Percentiles rank a stretch among this genome's conserved stretches.
phyloP scores from a whole-genome alignment of 1,284 basidiomycete genomes.

The Boletus calvinii region DNA sequence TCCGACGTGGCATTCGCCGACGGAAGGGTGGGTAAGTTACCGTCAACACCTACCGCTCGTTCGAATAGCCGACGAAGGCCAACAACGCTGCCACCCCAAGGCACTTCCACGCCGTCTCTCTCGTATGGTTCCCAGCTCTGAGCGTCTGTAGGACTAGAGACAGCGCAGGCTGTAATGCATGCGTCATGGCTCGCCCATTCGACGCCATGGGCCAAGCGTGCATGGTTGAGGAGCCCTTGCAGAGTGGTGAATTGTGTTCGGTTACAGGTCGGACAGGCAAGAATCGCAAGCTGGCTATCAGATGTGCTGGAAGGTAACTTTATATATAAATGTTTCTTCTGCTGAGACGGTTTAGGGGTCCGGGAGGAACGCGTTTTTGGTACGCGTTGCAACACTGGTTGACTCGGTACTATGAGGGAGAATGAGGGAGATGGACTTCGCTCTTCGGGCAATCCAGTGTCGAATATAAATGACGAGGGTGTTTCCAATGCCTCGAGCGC shows the following conservation, averaged over 20 bases:
- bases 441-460: slow-evolving; percentile 35
- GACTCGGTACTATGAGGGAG: slow-evolving; percentile 19
- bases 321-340: slow-evolving; percentile 47
- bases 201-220: slow-evolving; percentile 60
- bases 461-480: slow-evolving; percentile 50
- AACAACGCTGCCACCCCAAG: slow-evolving; percentile 37
- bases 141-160: slow-evolving; percentile 40
- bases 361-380: slow-evolving; percentile 38
- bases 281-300: slow-evolving; percentile 40
- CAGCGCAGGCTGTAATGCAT: slow-evolving; percentile 65
- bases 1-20: slow-evolving; percentile 10
- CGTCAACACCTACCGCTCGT: slow-evolving; percentile 57
- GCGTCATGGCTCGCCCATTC: slow-evolving; percentile 77
- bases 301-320: slow-evolving; percentile 35
- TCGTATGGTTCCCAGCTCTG: slow-evolving; percentile 50
- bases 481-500: slow-evolving; percentile 54
- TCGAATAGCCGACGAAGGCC: slow-evolving; percentile 67
- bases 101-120: slow-evolving; percentile 54
- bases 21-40: slow-evolving; percentile 12
- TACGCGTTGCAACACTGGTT: slow-evolving; percentile 18
- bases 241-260: slow-evolving; percentile 68
- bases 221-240: slow-evolving; percentile 76
- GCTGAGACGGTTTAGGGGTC: slow-evolving; percentile 34
- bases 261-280: slow-evolving; percentile 61
- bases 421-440: slow-evolving; percentile 24